These are phyloP conservation scores for Tetrapisispora iriomotensis DNA, from an alignment of 805 yeast species.

Conservation along the genomic window DNA sequence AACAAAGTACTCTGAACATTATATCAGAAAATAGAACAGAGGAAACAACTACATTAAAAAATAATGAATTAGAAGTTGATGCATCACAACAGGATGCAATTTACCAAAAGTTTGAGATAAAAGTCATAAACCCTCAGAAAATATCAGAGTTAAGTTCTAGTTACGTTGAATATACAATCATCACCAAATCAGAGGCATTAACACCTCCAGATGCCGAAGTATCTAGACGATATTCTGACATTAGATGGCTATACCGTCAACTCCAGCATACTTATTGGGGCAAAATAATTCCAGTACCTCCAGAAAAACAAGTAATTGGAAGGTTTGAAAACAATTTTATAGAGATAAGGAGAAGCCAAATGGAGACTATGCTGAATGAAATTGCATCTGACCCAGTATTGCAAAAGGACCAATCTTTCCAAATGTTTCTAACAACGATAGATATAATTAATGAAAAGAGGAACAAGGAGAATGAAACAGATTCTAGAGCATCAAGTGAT, in stretches of 20 bases:
- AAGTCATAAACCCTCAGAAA: constrained; percentile 83
- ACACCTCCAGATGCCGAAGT: constrained; percentile 42
- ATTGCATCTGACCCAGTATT: constrained; percentile 49
- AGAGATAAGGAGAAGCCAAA: constrained; percentile 70
- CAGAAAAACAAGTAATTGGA: constrained; percentile 88
- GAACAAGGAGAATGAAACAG: constrained; percentile 53
- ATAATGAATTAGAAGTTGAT: constrained; percentile 12
- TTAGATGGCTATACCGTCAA: constrained; percentile 89
- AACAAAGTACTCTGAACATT: too few species aligned
- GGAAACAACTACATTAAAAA: constrained; percentile 4
- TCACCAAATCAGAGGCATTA: constrained; percentile 39
- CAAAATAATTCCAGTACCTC: constrained; percentile 86
- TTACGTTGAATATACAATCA: constrained; percentile 78
- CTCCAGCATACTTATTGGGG: constrained; percentile 84
- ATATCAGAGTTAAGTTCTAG: constrained; percentile 85
- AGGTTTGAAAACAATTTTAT: constrained; percentile 83
- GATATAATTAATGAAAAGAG: constrained; percentile 61
- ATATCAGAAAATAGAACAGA: too few species aligned
- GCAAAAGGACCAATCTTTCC: constrained; percentile 64
- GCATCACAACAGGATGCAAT: too few species aligned
- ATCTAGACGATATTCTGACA: constrained; percentile 80
- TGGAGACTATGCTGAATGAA: constrained; percentile 77
- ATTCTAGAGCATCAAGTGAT: constrained; percentile 40
- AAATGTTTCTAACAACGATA: constrained; percentile 66
- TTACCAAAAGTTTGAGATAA: constrained; percentile 50